Conservation (phyloP, 768 basidiomycete genomes). For the Boletus reticuloceps region DNA sequence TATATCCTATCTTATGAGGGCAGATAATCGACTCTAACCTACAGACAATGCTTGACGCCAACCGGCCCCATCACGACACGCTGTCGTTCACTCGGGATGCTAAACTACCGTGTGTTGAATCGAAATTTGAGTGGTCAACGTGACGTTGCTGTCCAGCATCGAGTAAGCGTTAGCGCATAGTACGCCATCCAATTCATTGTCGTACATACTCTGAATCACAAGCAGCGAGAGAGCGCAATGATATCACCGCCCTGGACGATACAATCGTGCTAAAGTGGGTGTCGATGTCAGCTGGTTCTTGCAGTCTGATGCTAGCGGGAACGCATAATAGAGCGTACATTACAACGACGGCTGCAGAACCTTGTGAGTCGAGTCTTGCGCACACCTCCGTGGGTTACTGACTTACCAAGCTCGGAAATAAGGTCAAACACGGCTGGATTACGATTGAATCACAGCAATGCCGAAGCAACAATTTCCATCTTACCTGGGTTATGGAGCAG, state of each 20-base stretch:
- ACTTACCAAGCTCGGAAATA: slow-evolving; percentile 4
- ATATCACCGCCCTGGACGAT: slow-evolving; percentile 11
- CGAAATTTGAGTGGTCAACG: slow-evolving; percentile 11
- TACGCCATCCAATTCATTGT: too few species aligned
- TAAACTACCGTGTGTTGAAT: not conserved
- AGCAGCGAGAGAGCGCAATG: not conserved
- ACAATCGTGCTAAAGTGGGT: slow-evolving; percentile 4
- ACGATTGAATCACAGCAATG: not conserved
- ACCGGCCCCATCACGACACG: too few species aligned
- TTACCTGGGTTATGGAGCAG: slow-evolving; percentile 1
- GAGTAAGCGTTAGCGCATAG: slow-evolving; percentile 4
- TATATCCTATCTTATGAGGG: too few species aligned
- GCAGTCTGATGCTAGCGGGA: not conserved
- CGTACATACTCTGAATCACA: slow-evolving; percentile 1
- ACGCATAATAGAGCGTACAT: slow-evolving; percentile 1
- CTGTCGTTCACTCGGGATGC: too few species aligned
- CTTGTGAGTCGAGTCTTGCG: not conserved
- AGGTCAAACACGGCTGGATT: not conserved
- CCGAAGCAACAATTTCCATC: not conserved
- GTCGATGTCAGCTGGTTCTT: not conserved
- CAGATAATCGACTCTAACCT: too few species aligned
- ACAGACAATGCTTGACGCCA: too few species aligned
- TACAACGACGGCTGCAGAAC: slow-evolving; percentile 3
- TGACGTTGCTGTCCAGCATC: not conserved
- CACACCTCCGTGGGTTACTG: not conserved